A percentile compares a stretch with the other conserved stretches of the same genome.
phyloP scores from a whole-genome alignment of 768 basidiomycete genomes.

The Amanita phalloides region DNA sequence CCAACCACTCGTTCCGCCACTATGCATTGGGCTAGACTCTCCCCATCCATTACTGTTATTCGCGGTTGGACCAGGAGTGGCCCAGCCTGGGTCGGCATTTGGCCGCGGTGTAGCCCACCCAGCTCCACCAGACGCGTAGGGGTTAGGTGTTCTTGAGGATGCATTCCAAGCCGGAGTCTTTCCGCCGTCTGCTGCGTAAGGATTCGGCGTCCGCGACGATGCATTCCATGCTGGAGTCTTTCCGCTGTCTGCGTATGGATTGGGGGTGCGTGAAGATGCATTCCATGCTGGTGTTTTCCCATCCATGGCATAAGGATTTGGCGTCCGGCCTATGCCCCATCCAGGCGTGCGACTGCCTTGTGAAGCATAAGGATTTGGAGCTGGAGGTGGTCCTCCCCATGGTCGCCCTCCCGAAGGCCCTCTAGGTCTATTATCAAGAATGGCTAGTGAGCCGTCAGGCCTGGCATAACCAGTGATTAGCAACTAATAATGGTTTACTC shows the following conservation, averaged over 20 bases:
- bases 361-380: slow-evolving; percentile 25
- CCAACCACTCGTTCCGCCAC: slow-evolving; percentile 14
- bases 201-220: slow-evolving; percentile 61
- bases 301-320: slow-evolving; percentile 56
- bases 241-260: slow-evolving; percentile 54
- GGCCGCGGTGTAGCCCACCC: slow-evolving; percentile 13
- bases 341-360: slow-evolving; percentile 21
- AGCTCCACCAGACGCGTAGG: slow-evolving; percentile 42
- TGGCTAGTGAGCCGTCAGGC: slow-evolving; percentile 43
- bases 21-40: slow-evolving; percentile 39
- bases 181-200: slow-evolving; percentile 44
- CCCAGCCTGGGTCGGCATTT: slow-evolving; percentile 2
- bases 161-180: slow-evolving; percentile 63
- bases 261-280: slow-evolving; percentile 52
- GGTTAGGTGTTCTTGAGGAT: slow-evolving; percentile 60
- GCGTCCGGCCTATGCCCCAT: slow-evolving; percentile 37
- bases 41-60: slow-evolving; percentile 17
- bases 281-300: slow-evolving; percentile 49
- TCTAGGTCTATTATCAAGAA: slow-evolving; percentile 26
- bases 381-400: slow-evolving; percentile 15
- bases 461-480: slow-evolving; percentile 21
- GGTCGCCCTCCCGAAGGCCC: slow-evolving; percentile 14
- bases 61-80: slow-evolving; percentile 3
- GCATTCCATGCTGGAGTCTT: slow-evolving; percentile 58
- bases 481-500: not conserved